phyloP scores from a whole-genome alignment of 192 early-diverging fungal species.

The Mortierella alpina region DNA sequence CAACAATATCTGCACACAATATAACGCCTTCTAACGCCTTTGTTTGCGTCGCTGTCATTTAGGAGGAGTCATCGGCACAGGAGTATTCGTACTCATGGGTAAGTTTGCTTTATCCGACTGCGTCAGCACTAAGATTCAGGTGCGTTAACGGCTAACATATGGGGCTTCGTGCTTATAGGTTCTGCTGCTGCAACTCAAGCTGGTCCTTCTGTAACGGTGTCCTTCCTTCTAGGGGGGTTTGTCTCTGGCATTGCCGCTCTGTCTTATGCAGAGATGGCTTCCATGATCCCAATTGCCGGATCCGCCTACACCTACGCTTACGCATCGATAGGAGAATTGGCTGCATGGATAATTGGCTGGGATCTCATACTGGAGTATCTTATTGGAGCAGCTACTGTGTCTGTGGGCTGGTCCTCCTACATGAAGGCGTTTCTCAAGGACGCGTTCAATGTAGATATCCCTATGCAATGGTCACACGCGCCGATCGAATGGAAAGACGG shows the following conservation, averaged over 20 bases:
- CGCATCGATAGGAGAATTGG: constrained; percentile 86
- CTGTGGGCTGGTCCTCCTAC: constrained; percentile 86
- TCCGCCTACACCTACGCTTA: constrained; percentile 91
- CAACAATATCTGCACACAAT: neutral
- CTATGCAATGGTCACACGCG: constrained; percentile 67
- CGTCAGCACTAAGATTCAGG: too few relatives aligned
- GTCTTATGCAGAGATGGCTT: constrained; percentile 88
- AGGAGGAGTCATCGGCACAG: constrained; percentile 50
- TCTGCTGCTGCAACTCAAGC: constrained; percentile 79
- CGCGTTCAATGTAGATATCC: constrained; percentile 66
- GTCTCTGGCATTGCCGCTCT: constrained; percentile 80
- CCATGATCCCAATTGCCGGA: constrained; percentile 88
- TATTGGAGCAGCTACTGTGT: constrained; percentile 85
- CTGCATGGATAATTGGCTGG: constrained; percentile 95
- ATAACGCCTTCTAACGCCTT: neutral
- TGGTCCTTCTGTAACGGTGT: constrained; percentile 86
- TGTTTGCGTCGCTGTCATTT: neutral
- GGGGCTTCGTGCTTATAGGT: constrained; percentile 42
- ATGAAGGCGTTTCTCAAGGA: constrained; percentile 76
- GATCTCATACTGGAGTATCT: constrained; percentile 90
- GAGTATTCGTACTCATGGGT: constrained; percentile 50
- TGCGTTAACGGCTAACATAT: too few relatives aligned
- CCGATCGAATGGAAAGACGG: constrained; percentile 70
- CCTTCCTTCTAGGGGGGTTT: constrained; percentile 83
- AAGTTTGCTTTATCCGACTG: neutral